Conservation (phyloP, 2,329 filamentous ascomycete genomes). For the Alternaria sp. region DNA sequence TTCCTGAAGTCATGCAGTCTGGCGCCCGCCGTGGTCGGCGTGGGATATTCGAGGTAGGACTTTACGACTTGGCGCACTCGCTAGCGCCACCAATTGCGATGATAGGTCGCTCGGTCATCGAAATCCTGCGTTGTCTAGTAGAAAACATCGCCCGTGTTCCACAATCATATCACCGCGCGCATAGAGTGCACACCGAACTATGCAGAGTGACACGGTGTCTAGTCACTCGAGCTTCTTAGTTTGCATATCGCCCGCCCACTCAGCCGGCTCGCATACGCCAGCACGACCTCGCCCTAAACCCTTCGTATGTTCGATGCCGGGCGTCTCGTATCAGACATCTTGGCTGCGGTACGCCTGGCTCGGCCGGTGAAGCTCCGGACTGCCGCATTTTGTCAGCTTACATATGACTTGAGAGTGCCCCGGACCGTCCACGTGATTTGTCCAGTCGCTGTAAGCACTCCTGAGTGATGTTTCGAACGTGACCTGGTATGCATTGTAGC, state of each 20-base stretch:
- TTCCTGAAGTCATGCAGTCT: not conserved
- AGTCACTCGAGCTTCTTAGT: not conserved
- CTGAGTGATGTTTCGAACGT: not conserved
- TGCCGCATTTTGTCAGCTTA: not conserved
- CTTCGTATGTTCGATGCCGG: not conserved
- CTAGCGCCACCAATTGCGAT: not conserved
- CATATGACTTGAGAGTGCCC: not conserved
- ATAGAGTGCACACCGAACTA: not conserved
- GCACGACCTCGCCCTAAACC: not conserved
- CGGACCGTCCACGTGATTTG: not conserved
- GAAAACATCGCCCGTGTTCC: not conserved
- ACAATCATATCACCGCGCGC: not conserved
- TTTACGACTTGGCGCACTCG: not conserved
- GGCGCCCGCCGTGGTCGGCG: not conserved
- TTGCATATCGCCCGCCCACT: not conserved
- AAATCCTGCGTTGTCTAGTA: not conserved
- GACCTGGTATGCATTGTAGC: not conserved
- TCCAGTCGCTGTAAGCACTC: not conserved
- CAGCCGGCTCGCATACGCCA: not conserved
- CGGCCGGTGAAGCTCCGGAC: not conserved
- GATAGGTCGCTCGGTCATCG: conserved; percentile 4
- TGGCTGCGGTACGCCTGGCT: conserved; percentile 2
- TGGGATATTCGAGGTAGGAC: not conserved
- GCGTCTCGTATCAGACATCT: not conserved
- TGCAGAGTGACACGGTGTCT: not conserved